Base-by-base conservation (phyloP, 345 rosid species). In the Populus davidiana region DNA sequence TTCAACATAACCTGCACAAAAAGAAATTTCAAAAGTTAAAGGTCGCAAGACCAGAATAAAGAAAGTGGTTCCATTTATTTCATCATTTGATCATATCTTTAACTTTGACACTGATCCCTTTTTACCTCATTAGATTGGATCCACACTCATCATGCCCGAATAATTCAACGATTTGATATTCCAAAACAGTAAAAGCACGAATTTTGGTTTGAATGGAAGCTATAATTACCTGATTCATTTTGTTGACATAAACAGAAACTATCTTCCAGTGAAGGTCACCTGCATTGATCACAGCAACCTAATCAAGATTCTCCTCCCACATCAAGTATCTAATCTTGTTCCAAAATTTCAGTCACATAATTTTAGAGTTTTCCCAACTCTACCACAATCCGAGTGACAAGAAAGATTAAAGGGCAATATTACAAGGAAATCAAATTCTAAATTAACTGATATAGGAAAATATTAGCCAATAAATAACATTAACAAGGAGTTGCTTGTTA, bases 201-300 rank as follows among this genome's bases (percentile, higher is more conserved):
- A 27, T 56, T 66, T 12, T n/a, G 4, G 20, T 14, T n/a, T 36
- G 38, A 33, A 33, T 18, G 23, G 43, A 36, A 67, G 18, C 14
- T 52, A 21, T 6, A 80, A 10, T 59, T 59, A 94, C 99, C 94
- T 96, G 96, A 77, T 91, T 92, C 86, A 71, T 70, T 81, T 82
- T 86, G 90, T 93, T 96, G 76, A 93, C 85, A 73, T 93, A 96
- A 79, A 96, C 96, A 50, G 97, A 96, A 10, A 96, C 98, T 67
- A 92, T 74, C 76, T 96, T 96, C 99, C 94, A 91, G 76, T 94
- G 99, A 14, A 96, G 94, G 84, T 93, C 98, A 75, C 99, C 99
- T 96, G 93, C 84, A 84, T 76, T 75, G 17, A 71, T 62, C 63
- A 74, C 31, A 81, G 81, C 56, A 77, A 33, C 35, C 44, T 50